Evolutionary conservation across 345 rosid species (phyloP), one percentile per base, ranked within the genome.

Genomic region (Barbarea vulgaris): DNA sequence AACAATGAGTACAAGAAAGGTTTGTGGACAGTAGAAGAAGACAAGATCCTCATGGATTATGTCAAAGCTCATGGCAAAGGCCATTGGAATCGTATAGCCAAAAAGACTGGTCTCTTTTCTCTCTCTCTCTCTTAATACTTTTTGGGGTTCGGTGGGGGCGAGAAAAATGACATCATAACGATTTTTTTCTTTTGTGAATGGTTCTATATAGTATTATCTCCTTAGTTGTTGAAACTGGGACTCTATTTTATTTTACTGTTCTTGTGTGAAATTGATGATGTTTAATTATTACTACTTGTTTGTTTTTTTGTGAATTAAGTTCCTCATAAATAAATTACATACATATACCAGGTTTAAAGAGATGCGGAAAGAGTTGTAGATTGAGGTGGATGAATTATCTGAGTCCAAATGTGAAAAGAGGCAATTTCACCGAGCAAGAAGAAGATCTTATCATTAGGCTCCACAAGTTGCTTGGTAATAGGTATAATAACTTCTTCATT

Each of bases 331-430:
- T 42, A 14, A 5, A 21, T 10, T 39, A 44, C 31, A 24, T 68
- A 2, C 10, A 25, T 28, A 22, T 21, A 28, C 31, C 55, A 85
- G 91, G 85, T 57, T 74, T 85, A 69, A 87, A 77, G 80, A 87
- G 94, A 82, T 75, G 89, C 62, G 93, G 93, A 28, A 89, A 87
- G 81, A 89, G 89, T 75, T 87, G 91, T 24, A 72, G 91, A 81
- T 59, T 89, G 72, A 81, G 89, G 75, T 85, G 91, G 93, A 76
- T 87, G 83, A 89, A 87, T 72, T 85, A 84, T 67, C 76, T 85
- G 44, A 81, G 86, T 52, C 91, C 88, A 15, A 83, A 58, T 31
- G 87, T 87, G 74, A 84, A 84, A 17, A 72, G 70, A 61, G 87
- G 84, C 6, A 75, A 76, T 39, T 84, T 84, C 64, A 75, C 88